phyloP scores from a whole-genome alignment of 257 asterid species.

The Nicotiana obtusifolia region DNA sequence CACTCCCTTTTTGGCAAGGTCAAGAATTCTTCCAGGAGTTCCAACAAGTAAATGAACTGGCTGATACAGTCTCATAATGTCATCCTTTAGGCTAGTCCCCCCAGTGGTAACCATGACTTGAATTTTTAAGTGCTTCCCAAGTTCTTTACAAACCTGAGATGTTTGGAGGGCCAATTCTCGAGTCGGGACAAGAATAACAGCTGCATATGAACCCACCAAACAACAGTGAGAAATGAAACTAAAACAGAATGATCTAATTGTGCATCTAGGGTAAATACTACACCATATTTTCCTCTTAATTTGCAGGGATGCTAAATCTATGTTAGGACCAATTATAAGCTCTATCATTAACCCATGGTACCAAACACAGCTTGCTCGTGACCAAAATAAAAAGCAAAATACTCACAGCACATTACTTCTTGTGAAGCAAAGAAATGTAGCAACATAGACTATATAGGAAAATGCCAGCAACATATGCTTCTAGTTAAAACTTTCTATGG shows the following conservation, averaged over 20 bases:
- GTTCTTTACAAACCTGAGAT: slow-evolving; percentile 86
- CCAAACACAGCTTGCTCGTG: not conserved
- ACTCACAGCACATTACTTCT: not conserved
- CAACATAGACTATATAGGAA: not conserved
- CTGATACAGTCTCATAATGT: slow-evolving; percentile 85
- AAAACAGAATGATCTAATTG: not conserved
- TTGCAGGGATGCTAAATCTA: not conserved
- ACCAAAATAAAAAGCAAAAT: not conserved
- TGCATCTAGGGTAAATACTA: not conserved
- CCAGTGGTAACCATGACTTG: slow-evolving; percentile 87
- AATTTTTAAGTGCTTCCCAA: slow-evolving; percentile 70
- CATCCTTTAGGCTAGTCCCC: slow-evolving; percentile 87
- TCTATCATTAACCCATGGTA: not conserved
- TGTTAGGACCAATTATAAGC: not conserved
- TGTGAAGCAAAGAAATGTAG: not conserved
- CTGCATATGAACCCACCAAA: slow-evolving; percentile 33
- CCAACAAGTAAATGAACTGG: slow-evolving; percentile 95
- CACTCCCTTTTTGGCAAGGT: slow-evolving; percentile 65
- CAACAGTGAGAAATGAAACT: not conserved
- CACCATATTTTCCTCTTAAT: not conserved
- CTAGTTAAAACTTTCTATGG: not conserved
- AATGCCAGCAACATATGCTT: not conserved
- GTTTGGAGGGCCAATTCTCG: slow-evolving; percentile 90
- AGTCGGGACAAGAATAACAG: slow-evolving; percentile 77
- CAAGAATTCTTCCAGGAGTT: slow-evolving; percentile 90